phyloP scores from a whole-genome alignment of 2,329 filamentous ascomycete genomes.

The Pseudocercospora cruenta region DNA sequence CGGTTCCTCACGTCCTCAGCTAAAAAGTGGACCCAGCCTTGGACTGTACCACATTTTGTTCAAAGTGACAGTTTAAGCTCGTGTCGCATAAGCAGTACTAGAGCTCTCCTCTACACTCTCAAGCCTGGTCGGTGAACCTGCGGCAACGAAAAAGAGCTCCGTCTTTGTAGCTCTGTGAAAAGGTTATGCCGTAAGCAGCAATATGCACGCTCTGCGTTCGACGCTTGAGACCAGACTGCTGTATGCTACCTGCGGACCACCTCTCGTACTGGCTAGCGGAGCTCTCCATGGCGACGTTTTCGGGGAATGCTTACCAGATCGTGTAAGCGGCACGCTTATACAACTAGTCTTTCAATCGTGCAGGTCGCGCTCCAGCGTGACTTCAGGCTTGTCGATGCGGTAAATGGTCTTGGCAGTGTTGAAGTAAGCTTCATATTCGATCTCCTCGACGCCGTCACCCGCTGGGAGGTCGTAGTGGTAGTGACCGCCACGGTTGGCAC shows the following conservation, averaged over 20 bases:
- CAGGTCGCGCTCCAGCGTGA: constrained; percentile 32
- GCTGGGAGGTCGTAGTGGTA: constrained; percentile 35
- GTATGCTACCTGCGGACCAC: no score
- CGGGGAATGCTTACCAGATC: no score
- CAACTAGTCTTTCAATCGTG: constrained; percentile 28
- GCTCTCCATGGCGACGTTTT: no score
- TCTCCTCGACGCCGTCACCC: constrained; percentile 28
- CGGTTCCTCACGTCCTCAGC: not conserved
- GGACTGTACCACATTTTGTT: not conserved
- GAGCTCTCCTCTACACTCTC: not conserved
- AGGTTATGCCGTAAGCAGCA: no score
- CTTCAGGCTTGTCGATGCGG: constrained; percentile 35
- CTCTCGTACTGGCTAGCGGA: no score
- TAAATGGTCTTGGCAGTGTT: constrained; percentile 37
- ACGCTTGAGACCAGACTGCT: no score
- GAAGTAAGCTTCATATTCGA: constrained; percentile 40
- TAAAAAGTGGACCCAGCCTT: not conserved
- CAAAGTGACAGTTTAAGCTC: not conserved
- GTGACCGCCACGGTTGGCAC: constrained; percentile 34
- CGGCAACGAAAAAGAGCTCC: no score
- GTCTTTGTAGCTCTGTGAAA: no score
- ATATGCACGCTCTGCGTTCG: no score
- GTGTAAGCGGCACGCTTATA: not conserved
- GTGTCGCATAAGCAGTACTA: not conserved
- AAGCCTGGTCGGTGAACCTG: no score